Base-by-base conservation (phyloP, 169 alveolate genomes). In the Plasmodium gonderi region DNA sequence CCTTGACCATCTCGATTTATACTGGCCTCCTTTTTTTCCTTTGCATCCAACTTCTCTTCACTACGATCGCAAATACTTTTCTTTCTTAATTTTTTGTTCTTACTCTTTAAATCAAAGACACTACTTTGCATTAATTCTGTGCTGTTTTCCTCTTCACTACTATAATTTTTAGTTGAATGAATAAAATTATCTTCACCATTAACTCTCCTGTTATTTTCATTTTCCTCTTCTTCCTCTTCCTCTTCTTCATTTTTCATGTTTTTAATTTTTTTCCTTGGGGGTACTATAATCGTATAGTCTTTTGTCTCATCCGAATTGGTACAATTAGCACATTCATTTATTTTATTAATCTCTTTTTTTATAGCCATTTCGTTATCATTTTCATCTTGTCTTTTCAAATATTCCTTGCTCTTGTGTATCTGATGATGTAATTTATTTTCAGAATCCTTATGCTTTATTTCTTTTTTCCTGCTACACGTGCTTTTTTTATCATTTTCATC, bases 261-360 rank as follows among this genome's bases (percentile, higher is more conserved):
- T 83, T 60, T 83, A 14, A 69, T 69, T 69, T 83, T 83, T 83
- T 83, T 83, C 65, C 83, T 83, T 29, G 82, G 77, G 75, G 92
- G 81, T 54, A 72, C 51, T 17, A 74, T 45, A 45, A 45, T 69
- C 40, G 68, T 74, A 80, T 80, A 65, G 14, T 83, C 92, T 1
- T 33, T 69, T 8, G 36, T 11, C 38, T 68, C 17, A 45, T 23
- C 47, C 33, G 6, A 14, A 83, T 26, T 83, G 38, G 17, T 44
- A n/a, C 64, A 38, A 74, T 74, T 74, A n/a, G 29, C 31, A 17
- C 36, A 36, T 74, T 38, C 47, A 17, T 74, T 74, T 38, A 74
- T 74, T 31, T 74, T 36, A 26, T 38, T 38, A 31, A 74, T 74
- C 29, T 74, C 54, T 74, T 54, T 79, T 69, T 80, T 65, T 29